Evolutionary conservation across 2,329 filamentous ascomycete genomes (phyloP), one percentile per base, ranked within the genome.

Genomic region (Tolypocladium tundrense): DNA sequence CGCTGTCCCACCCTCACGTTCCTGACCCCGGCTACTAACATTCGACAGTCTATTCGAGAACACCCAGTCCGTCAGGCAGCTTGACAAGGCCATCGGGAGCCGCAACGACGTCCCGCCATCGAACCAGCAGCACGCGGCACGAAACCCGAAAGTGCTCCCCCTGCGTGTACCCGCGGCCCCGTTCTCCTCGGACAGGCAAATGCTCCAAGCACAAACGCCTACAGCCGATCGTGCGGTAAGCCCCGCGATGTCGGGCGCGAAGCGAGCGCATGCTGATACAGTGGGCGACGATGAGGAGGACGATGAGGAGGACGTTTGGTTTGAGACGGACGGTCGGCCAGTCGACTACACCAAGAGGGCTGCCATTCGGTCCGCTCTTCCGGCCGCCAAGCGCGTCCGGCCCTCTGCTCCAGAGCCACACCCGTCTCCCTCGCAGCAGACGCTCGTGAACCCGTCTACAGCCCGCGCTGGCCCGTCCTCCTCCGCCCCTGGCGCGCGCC

Each of bases 41-140:
- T 52, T 21, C 10, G 21, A 24, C 27, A 54, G n/a, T 24, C n/a
- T 56, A 6, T 56, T 48, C 16, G 3, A 5, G 19, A 31, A 43
- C 16, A 33, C 14, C 13, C 33, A 53, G n/a, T 57, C 55, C 13
- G 62, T 69, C 53, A 67, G 66, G 19, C 66, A 68, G 48, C 63
- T 63, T 33, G 7, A 33, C n/a, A 69, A 68, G 52, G 58, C 58
- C 27, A 57, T 59, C 39, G 43, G 63, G n/a, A 53, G 61, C 8
- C 59, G 59, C 33, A 58, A 63, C 27, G 59, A 59, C 39, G 65
- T 63, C 58, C 60, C 48, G 70, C 71, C 53, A 13, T 54, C 53
- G 14, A 54, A 54, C 27, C 53, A 43, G 39, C 39, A 54, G 39
- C 53, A 43, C 33, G 35, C 31, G n/a, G 5, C 48, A 2, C 48